A percentile compares a stretch with the other conserved stretches of the same genome.
These are phyloP conservation scores for Primulina tabacum DNA, from an alignment of 257 asterid genomes.

Conservation along the genomic window DNA sequence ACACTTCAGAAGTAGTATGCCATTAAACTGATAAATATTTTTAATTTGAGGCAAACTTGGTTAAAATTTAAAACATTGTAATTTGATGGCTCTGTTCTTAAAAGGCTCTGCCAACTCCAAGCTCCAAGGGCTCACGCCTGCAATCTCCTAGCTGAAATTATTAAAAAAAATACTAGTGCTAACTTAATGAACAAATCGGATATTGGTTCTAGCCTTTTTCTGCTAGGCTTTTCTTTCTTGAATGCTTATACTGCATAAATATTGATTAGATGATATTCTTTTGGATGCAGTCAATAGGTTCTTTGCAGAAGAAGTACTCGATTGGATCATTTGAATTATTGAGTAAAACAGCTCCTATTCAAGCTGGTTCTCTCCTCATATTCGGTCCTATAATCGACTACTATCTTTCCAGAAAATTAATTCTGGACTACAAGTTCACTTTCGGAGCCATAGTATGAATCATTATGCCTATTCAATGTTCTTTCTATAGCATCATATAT, in stretches of 20 bases:
- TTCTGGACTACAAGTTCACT: conserved; percentile 54
- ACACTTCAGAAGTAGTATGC: conserved; percentile 1
- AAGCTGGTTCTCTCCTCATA: conserved; percentile 88
- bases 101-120: not conserved
- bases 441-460: conserved; percentile 70
- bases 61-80: too few species aligned
- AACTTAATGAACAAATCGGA: not conserved
- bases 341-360: conserved; percentile 97
- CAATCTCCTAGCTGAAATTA: not conserved
- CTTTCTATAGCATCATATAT: not conserved
- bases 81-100: not conserved
- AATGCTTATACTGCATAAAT: conserved; percentile 1
- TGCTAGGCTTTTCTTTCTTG: conserved; percentile 10
- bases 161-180: not conserved
- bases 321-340: conserved; percentile 89
- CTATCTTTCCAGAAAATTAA: conserved; percentile 58
- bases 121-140: not conserved
- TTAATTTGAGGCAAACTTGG: not conserved
- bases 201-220: not conserved
- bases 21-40: not conserved
- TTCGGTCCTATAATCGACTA: conserved; percentile 84
- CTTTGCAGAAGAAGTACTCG: conserved; percentile 92
- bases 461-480: conserved; percentile 6
- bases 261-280: conserved; percentile 26
- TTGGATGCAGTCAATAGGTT: conserved; percentile 86